Evolutionary conservation across 306 rosid species (phyloP), one percentile per base, ranked within the genome.

Genomic region (Oemleria cerasiformis): DNA sequence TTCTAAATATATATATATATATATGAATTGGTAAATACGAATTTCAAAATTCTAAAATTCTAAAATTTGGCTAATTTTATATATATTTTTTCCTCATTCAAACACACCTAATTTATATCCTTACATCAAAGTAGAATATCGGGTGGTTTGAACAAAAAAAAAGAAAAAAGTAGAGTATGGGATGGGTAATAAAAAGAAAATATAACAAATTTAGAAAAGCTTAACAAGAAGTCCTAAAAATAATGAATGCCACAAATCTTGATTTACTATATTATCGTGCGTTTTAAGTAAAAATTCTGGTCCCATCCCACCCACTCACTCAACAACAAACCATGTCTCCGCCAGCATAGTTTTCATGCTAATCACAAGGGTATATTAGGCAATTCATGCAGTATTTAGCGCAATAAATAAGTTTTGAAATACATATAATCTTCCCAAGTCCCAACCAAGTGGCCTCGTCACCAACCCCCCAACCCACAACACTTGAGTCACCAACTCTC

Each of bases 261-360:
- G 10, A 17, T 17, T 19, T 43, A 42, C 42, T 21, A 70, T 21
- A 70, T 14, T 38, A 59, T 60, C 59, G 34, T 71, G 20, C 21
- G 47, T 59, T 45, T 30, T 12, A 58, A 59, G 53, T 15, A 19
- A 16, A 25, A 17, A 45, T 9, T 72, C 1, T 4, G 70, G 63
- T 55, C 39, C 70, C 34, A 12, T 14, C 49, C 40, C 57, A 64
- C 77, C 71, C 0, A 73, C 77, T 73, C 62, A 19, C 43, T 9
- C 34, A 51, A 20, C 77, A 50, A 39, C n/a, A 56, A 44, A 57
- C 5, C 50, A 53, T 40, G 61, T 40, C 8, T 49, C 64, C 8
- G 4, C 39, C 39, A 1, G 9, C 50, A 19, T 23, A 38, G 1
- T 58, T 72, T 49, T 7, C 30, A 15, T 19, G 41, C 45, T 5